Evolutionary conservation across 352 stramenopile species (phyloP).

Genomic region (Phytophthora tentaculata): DNA sequence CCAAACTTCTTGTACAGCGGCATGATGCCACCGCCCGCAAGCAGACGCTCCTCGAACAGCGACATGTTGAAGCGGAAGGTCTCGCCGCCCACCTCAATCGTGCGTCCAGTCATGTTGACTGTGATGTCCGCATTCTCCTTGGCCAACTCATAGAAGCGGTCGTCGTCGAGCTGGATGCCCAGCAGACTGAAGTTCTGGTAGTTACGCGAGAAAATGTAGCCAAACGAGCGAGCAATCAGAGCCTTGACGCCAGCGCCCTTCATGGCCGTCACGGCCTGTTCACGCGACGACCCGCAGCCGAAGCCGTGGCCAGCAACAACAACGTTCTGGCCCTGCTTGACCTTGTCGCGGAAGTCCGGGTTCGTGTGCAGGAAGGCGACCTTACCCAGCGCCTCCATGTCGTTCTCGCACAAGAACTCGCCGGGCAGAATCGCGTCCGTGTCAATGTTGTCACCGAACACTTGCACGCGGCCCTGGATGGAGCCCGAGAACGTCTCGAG

Average conservation of each 20-base stretch:
- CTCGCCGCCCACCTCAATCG: conserved; percentile 78
- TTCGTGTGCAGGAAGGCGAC: conserved; percentile 87
- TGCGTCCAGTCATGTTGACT: conserved; percentile 85
- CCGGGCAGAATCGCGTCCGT: conserved; percentile 88
- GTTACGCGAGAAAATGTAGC: conserved; percentile 90
- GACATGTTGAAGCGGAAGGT: conserved; percentile 89
- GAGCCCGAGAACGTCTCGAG: conserved; percentile 54
- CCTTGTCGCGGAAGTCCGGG: conserved; percentile 87
- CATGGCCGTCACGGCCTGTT: conserved; percentile 84
- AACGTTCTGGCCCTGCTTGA: conserved; percentile 70
- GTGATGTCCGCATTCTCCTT: conserved; percentile 76
- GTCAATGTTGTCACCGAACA: conserved; percentile 91
- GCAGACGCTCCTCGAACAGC: conserved; percentile 83
- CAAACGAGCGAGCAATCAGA: conserved; percentile 85
- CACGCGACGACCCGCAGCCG: conserved; percentile 83
- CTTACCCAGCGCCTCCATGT: conserved; percentile 85
- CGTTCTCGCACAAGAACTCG: conserved; percentile 85
- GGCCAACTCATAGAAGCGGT: conserved; percentile 85
- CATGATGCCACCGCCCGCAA: conserved; percentile 86
- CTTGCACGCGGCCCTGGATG: conserved; percentile 76
- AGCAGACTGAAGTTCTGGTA: conserved; percentile 89
- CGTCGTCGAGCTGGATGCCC: conserved; percentile 80
- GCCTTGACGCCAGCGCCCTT: conserved; percentile 84
- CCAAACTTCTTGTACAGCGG: conserved; percentile 88
- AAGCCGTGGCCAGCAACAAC: conserved; percentile 84